phyloP scores from a whole-genome alignment of 371 early-diverging fungal species.

The Mucor ambiguus region DNA sequence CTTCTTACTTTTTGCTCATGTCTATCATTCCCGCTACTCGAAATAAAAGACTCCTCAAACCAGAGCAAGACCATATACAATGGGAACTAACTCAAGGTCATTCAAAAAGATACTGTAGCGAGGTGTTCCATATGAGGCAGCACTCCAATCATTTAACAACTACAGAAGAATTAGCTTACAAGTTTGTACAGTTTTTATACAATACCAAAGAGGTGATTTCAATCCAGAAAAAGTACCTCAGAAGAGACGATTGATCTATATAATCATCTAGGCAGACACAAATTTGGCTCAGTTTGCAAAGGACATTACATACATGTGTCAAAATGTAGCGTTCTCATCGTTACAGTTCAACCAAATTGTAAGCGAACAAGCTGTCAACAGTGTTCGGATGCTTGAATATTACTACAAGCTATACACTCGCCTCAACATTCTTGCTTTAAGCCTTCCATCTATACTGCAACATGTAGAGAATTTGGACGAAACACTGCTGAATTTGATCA shows the following conservation, averaged over 20 bases:
- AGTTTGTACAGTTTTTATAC: neutral
- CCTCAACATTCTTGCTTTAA: slow-evolving; percentile 6
- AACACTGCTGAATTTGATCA: neutral
- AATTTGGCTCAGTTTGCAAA: neutral
- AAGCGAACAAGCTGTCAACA: neutral
- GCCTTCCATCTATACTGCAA: neutral
- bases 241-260: neutral
- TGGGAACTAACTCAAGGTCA: slow-evolving; percentile 17
- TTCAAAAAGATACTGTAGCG: neutral
- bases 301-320: neutral
- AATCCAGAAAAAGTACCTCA: neutral
- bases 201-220: neutral
- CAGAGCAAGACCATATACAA: slow-evolving; percentile 17
- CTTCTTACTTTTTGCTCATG: neutral
- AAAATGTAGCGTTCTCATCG: slow-evolving; percentile 2
- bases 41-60: neutral
- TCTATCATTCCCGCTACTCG: slow-evolving; percentile 14
- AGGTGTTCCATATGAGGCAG: neutral
- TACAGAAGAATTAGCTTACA: slow-evolving; percentile 5
- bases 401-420: slow-evolving; percentile 8
- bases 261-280: neutral
- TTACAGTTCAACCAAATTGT: neutral
- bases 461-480: neutral
- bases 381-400: neutral
- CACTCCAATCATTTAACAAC: neutral